Percentiles rank a stretch among this genome's conserved stretches.
Conservation (phyloP, 2,329 filamentous ascomycete species). For the Aspergillus sp. region DNA sequence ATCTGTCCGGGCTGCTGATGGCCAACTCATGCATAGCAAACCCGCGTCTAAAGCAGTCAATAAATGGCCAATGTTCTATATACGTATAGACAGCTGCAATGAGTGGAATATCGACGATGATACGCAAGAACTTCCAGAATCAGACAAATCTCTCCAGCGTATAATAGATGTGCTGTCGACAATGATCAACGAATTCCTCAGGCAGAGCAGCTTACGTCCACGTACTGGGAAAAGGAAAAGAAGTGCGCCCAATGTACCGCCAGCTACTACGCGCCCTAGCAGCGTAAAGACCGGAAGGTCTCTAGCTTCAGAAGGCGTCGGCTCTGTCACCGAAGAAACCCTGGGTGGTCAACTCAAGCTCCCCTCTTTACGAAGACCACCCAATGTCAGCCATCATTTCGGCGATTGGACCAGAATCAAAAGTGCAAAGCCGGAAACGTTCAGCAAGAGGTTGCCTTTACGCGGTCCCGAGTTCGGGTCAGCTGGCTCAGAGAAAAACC, state of each 20-base stretch:
- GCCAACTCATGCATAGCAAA: slow-evolving; percentile 52
- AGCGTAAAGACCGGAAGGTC: background rate
- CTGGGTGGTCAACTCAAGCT: slow-evolving; percentile 31
- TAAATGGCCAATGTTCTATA: slow-evolving; percentile 83
- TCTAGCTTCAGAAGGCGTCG: background rate
- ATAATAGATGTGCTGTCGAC: slow-evolving; percentile 67
- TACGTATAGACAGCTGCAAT: slow-evolving; percentile 63
- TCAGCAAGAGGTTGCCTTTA: background rate
- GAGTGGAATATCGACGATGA: slow-evolving; percentile 46
- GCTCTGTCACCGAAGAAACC: slow-evolving; percentile 27
- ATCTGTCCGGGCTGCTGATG: slow-evolving; percentile 26
- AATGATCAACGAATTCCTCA: slow-evolving; percentile 73
- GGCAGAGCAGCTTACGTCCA: slow-evolving; percentile 69
- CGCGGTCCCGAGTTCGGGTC: background rate
- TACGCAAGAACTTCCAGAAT: slow-evolving; percentile 35
- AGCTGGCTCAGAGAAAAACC: background rate
- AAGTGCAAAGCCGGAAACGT: slow-evolving; percentile 28
- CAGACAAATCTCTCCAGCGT: slow-evolving; percentile 52
- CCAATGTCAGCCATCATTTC: slow-evolving; percentile 29
- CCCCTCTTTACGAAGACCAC: slow-evolving; percentile 27
- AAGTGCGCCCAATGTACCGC: slow-evolving; percentile 9
- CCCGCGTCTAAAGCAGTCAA: slow-evolving; percentile 67
- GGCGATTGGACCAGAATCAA: slow-evolving; percentile 47
- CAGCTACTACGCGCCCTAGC: background rate
- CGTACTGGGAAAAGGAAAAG: slow-evolving; percentile 31